Conservation (phyloP, 2,329 filamentous ascomycete genomes). For the Xylaria sp. region DNA sequence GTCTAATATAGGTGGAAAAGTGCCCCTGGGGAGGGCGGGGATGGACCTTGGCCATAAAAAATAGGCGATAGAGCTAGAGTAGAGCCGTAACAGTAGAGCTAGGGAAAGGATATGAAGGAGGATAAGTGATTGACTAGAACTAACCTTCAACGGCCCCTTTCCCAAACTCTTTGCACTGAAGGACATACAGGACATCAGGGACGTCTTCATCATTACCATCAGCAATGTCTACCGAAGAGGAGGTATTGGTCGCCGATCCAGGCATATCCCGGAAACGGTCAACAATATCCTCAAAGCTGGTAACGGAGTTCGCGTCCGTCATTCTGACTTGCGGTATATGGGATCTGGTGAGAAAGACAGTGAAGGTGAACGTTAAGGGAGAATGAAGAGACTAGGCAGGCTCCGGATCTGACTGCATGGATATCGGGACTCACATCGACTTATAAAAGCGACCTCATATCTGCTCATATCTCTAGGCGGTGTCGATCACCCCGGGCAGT, state of each 20-base stretch:
- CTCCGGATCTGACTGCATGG: neutral
- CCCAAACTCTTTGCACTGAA: constrained; percentile 53
- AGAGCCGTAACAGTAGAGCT: neutral
- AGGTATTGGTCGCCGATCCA: neutral
- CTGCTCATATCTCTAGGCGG: constrained; percentile 8
- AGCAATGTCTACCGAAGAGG: constrained; percentile 35
- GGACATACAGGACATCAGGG: constrained; percentile 56
- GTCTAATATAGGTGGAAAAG: neutral
- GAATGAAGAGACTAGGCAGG: neutral
- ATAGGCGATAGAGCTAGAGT: neutral
- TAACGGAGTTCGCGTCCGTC: constrained; percentile 49
- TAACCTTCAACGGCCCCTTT: constrained; percentile 53
- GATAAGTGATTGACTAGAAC: neutral
- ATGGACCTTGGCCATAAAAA: neutral
- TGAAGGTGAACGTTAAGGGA: neutral
- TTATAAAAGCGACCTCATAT: neutral
- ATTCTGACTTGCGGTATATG: constrained; percentile 28
- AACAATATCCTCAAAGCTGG: constrained; percentile 51
- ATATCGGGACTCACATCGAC: neutral
- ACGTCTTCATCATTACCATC: constrained; percentile 45
- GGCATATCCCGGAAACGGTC: neutral
- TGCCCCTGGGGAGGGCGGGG: no score
- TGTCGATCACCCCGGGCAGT: neutral
- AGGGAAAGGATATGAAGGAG: neutral
- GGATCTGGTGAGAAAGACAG: neutral